Evolutionary conservation across 2,329 filamentous ascomycete species (phyloP), one percentile per base, ranked within the genome.

Genomic region (Phaeosphaeria sp.): DNA sequence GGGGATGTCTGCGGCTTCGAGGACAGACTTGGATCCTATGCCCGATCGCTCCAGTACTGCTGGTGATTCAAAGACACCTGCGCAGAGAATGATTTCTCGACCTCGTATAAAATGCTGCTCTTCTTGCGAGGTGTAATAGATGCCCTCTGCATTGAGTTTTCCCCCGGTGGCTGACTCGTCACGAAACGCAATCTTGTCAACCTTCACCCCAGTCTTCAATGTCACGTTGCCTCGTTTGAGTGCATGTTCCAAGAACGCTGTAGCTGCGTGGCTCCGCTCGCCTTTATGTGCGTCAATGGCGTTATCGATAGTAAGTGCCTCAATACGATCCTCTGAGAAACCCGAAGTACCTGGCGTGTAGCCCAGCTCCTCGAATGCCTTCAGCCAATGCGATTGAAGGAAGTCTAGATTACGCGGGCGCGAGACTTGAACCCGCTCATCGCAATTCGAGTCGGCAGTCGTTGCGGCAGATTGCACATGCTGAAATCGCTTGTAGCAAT

Each of bases 41-140:
- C 87, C 87, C 0, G 87, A 89, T 25, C 87, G 77, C 67, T 89
- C 86, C 1, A 89, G 79, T 9, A 66, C 58, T 2, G 51, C 68
- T 0, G 86, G 84, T 0, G 84, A 84, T 2, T 82, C 81, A 6
- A 81, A 76, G 0, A 82, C 79, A 5, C 85, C 85, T 2, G 79
- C 77, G 0, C 78, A 76, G 17, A 80, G 49, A 18, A 68, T 56
- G 7, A 68, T 54, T 24, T 66, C 52, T 49, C 51, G 46, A 7
- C 49, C 63, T 45, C 18, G 17, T 22, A 64, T 50, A 5, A 60
- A 5, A 48, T 51, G 21, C 13, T 60, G 33, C 18, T 62, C 27
- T 17, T 52, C 58, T 33, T 61, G 27, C 20, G 58, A 43, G 6
- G 33, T 65, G 45, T 64, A 65, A 22, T 30, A 24, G 44, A 65